These are phyloP conservation scores for Diplodia corticola DNA, from an alignment of 2,329 filamentous ascomycete species.

Conservation along the genomic window DNA sequence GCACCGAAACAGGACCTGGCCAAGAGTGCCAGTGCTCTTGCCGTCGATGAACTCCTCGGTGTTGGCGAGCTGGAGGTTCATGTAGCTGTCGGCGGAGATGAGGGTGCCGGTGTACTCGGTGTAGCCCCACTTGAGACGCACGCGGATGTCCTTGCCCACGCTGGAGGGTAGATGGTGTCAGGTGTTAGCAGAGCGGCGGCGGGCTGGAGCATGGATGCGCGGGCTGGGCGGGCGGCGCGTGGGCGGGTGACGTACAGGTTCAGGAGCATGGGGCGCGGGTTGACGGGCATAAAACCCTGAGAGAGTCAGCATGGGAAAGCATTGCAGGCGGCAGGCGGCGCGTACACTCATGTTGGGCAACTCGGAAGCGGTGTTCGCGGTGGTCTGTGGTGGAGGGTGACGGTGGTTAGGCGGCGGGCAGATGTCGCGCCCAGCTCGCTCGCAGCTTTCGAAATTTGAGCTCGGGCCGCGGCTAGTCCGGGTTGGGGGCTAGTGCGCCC, in stretches of 20 bases:
- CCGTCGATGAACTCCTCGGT: conserved; percentile 92
- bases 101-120: conserved; percentile 95
- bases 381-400: neutral
- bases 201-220: neutral
- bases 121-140: conserved; percentile 96
- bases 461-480: conserved; percentile 6
- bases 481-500: conserved; percentile 3
- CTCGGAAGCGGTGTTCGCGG: neutral
- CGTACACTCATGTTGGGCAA: conserved; percentile 15
- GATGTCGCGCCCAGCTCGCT: conserved; percentile 5
- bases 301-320: neutral
- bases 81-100: conserved; percentile 94
- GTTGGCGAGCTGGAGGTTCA: conserved; percentile 93
- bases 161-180: conserved; percentile 33
- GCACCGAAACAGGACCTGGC: conserved; percentile 89
- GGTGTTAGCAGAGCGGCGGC: neutral
- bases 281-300: conserved; percentile 75
- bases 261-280: conserved; percentile 96
- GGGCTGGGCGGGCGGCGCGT: neutral
- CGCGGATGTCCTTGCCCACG: conserved; percentile 85
- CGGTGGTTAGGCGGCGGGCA: neutral
- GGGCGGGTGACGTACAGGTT: conserved; percentile 64
- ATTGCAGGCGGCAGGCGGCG: neutral
- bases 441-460: conserved; percentile 22
- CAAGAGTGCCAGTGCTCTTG: conserved; percentile 79